Base-by-base conservation (phyloP, 1,284 basidiomycete species). In the Neolentinus lepideus region DNA sequence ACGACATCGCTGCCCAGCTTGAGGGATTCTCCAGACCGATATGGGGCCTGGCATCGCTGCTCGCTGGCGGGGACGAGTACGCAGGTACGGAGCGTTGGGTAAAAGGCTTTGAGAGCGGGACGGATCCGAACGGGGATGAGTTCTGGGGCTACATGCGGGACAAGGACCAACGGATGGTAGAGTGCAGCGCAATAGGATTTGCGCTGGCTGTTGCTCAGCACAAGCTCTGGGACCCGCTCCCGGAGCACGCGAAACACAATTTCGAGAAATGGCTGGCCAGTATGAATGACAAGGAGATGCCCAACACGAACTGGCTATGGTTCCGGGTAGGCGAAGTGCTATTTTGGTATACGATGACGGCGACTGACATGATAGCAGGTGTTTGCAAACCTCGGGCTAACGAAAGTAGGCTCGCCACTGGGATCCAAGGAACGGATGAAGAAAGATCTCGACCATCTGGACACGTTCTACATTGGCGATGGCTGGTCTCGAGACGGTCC, bases 131-230 rank as follows among this genome's bases (percentile, higher is more conserved):
- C 9, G 74, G 78, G 55, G 72, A 75, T 2, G 88, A 90, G 69
- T 90, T 86, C 67, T 91, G 88, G 88, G 88, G 87, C 2, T 70
- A 78, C 53, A 88, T 88, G 75, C 76, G 79, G 55, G 79, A 86
- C 62, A 87, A 84, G 67, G 88, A 90, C 66, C 88, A 91, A 68
- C 69, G 88, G 25, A 91, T 91, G 88, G 88, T 90, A 0, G 88
- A 90, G 67, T 90, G 88, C 71, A 85, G 84, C 57, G 83, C 88
- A 3, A 83, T 90, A 60, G 87, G 87, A 1, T 90, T 85, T 66
- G 75, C 85, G 0, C 75, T 91, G 48, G 78, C 85, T 9, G 78
- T 88, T 14, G 83, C 84, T 2, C 78, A 78, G 33, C 80, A 88
- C 58, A 73, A 82, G 38, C 71, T 90, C 26, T 89, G 83, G 81